These are phyloP conservation scores for Tricholoma sp. DNA, from an alignment of 768 basidiomycete genomes.

Conservation along the genomic window DNA sequence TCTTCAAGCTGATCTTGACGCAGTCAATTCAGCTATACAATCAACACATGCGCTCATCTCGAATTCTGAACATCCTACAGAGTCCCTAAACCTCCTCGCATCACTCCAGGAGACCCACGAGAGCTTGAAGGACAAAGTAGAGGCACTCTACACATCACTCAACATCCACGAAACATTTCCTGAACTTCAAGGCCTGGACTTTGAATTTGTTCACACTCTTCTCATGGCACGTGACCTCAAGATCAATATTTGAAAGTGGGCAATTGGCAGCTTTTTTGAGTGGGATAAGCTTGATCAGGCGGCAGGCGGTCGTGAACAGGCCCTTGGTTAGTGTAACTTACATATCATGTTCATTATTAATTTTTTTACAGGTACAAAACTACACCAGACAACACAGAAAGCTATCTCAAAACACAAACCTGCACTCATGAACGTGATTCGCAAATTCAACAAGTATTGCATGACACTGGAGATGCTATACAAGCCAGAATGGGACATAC, in stretches of 20 bases:
- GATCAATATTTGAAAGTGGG: conserved; percentile 29
- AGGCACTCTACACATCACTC: conserved; percentile 28
- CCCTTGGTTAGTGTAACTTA: neutral
- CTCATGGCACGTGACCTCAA: conserved; percentile 33
- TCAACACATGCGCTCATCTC: neutral
- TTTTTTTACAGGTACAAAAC: conserved; percentile 18
- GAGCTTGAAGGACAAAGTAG: conserved; percentile 17
- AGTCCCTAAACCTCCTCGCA: conserved; percentile 10
- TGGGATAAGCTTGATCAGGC: conserved; percentile 25
- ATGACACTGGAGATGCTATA: conserved; percentile 10
- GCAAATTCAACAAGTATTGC: conserved; percentile 26
- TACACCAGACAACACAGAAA: conserved; percentile 24
- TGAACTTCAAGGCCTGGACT: conserved; percentile 22
- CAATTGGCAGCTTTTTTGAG: conserved; percentile 30
- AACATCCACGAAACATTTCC: conserved; percentile 28
- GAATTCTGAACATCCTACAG: neutral
- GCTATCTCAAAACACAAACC: conserved; percentile 23
- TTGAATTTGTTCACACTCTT: conserved; percentile 25
- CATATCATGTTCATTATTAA: neutral
- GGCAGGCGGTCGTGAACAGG: conserved; percentile 1
- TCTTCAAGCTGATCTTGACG: conserved; percentile 20
- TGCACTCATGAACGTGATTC: conserved; percentile 16
- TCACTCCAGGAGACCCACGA: conserved; percentile 17
- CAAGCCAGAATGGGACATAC: conserved; percentile 22
- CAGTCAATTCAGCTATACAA: conserved; percentile 18